Evolutionary conservation across 2,329 filamentous ascomycete genomes (phyloP), one percentile per base, ranked within the genome.

Genomic region (Elsinoe batatas): DNA sequence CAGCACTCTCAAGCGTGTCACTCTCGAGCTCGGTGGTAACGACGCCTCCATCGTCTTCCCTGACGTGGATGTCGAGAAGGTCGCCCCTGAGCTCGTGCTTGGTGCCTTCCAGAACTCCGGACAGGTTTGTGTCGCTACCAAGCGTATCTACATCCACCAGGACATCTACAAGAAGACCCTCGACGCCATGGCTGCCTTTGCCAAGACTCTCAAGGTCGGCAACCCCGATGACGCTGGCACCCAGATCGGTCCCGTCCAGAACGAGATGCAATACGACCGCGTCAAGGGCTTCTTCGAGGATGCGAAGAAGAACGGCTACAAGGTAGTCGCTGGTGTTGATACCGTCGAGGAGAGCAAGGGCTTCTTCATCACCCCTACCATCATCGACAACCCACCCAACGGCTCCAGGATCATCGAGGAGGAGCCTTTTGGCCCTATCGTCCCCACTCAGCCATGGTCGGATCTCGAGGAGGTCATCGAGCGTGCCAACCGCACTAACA

Each of bases 21-120:
- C 78, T 1, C 74, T 84, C 12, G 82, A 84, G 66, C 74, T 83
- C 20, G 78, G 80, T 36, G 81, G 80, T 32, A 84, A 84, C 61
- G 79, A 83, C 58, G 74, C 80, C 1, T 76, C 78, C n/a, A 80
- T 84, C 60, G 71, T 83, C 35, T 73, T 76, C 32, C 74, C 74
- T 0, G 80, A 83, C 59, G 78, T 83, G 5, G 77, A 84, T 56
- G 69, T 82, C 59, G 70, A 74, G 56, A 73, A 73, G 59, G 67
- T 70, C 13, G 74, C 75, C 5, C 74, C 74, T 3, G 68, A 78
- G 58, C 69, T 80, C 18, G 76, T 76, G 17, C 70, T 73, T 59
- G 71, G 75, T 4, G 73, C 77, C 3, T 82, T 83, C 68, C 70
- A 80, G 56, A 81, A 83, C 69, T 74, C 75, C 2, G 80, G 80